These are phyloP conservation scores for Eutrema salsugineum DNA, from an alignment of 441 rosid genomes.

Conservation along the genomic window DNA sequence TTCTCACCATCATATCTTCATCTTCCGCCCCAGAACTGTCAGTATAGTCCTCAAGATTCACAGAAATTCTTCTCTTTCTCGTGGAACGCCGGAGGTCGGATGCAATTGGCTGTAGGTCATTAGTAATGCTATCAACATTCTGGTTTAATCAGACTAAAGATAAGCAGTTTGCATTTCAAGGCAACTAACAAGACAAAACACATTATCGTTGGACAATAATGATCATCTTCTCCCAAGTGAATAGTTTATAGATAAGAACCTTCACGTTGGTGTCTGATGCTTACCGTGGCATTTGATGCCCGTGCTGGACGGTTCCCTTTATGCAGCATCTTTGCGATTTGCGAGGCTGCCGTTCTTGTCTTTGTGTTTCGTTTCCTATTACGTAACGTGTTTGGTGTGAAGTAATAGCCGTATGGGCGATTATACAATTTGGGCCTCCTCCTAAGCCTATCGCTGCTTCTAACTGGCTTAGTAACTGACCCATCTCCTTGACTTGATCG, in stretches of 20 bases:
- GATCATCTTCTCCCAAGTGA: conserved; percentile 1
- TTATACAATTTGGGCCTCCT: conserved; percentile 73
- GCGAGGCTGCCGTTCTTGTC: conserved; percentile 90
- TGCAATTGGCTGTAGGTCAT: conserved; percentile 53
- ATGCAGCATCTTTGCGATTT: conserved; percentile 80
- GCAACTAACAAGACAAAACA: background rate
- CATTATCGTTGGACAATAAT: background rate
- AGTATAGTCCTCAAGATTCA: conserved; percentile 78
- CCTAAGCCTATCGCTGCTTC: conserved; percentile 92
- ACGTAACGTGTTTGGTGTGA: conserved; percentile 53
- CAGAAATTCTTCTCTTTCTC: conserved; percentile 83
- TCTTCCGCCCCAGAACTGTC: conserved; percentile 97
- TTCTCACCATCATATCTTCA: conserved; percentile 87
- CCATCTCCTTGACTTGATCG: conserved; percentile 88
- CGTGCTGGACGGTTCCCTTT: conserved; percentile 61
- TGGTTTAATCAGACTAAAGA: conserved; percentile 26
- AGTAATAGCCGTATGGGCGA: conserved; percentile 66
- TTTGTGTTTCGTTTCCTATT: conserved; percentile 73
- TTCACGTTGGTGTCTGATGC: conserved; percentile 5
- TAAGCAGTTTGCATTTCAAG: conserved; percentile 3
- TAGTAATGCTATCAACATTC: conserved; percentile 26
- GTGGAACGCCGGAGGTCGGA: conserved; percentile 96
- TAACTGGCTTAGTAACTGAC: conserved; percentile 76
- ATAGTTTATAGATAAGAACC: background rate
- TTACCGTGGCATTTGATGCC: conserved; percentile 57